Conservation (phyloP, 2,329 filamentous ascomycete species). For the Verticillium tricorpus region DNA sequence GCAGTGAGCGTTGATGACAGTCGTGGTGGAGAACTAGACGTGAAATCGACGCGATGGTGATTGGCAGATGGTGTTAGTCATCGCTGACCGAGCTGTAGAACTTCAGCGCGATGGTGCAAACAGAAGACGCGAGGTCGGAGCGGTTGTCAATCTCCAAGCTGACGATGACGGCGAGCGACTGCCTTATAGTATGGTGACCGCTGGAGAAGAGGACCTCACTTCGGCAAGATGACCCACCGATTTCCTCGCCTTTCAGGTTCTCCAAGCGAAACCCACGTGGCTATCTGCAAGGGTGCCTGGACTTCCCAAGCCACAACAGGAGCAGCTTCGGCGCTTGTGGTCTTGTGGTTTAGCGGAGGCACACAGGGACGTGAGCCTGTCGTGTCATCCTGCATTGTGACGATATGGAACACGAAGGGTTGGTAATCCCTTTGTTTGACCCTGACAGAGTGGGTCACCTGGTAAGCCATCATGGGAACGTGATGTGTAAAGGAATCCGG, state of each 20-base stretch:
- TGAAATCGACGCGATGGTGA: not conserved
- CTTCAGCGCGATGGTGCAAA: not conserved
- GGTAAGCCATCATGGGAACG: too few species aligned
- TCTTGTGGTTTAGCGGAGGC: not conserved
- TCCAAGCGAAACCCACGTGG: not conserved
- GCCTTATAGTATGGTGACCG: not conserved
- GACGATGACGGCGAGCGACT: not conserved
- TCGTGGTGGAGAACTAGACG: not conserved
- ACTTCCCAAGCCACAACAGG: not conserved
- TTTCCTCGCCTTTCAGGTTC: too few species aligned
- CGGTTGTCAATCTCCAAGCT: not conserved
- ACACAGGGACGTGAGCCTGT: not conserved
- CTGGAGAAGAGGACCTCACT: not conserved
- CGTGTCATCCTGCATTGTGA: not conserved
- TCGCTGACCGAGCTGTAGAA: not conserved
- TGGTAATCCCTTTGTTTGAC: not conserved
- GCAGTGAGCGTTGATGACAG: not conserved
- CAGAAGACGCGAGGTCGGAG: not conserved
- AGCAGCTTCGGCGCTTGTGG: not conserved
- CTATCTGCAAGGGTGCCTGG: not conserved
- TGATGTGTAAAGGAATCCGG: too few species aligned
- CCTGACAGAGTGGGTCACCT: not conserved
- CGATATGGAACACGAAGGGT: not conserved
- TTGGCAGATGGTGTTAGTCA: not conserved
- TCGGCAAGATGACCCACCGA: not conserved